Evolutionary conservation across 805 yeast species (phyloP), one percentile per base, ranked within the genome.

Genomic region (Debaryomyces hansenii): DNA sequence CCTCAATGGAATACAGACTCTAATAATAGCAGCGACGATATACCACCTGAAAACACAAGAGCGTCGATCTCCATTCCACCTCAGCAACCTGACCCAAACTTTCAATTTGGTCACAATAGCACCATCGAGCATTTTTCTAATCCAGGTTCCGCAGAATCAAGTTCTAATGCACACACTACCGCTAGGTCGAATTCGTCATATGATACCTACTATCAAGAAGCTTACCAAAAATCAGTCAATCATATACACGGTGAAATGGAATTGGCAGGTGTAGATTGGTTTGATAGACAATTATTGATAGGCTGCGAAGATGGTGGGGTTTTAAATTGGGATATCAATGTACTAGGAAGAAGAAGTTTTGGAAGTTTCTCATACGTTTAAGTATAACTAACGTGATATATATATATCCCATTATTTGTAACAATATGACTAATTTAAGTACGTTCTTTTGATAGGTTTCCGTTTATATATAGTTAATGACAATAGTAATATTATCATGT

Each of bases 161-260:
- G 15, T 28, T 20, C 29, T 11, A 18, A 28, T 16, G 29, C 40
- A 5, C 8, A 20, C 24, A 42, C 14, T 2, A 5, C 11, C 24
- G 28, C 34, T n/a, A 4, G 18, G 12, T 37, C 40, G 5, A 39
- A 28, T 21, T 39, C 42, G 11, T 29, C 35, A 31, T 41, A 40
- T 20, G 37, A 34, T 24, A 46, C 36, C 21, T 52, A 47, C 16
- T 58, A 53, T 40, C 59, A 60, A n/a, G 66, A 64, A 41, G 54
- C 61, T 42, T 67, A 63, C 53, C 64, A 60, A 50, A 67, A 58
- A 42, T 47, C 68, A 0, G 57, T 57, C 20, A 69, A 66, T 46
- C 72, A 69, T 46, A 59, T 67, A 14, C 63, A 68, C 43, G 78
- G 78, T 9, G 78, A 73, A 52, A 69, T 72, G 74, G 72, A 70